These are phyloP conservation scores for Cutaneotrichosporon dermatis DNA, from an alignment of 1,284 basidiomycete genomes.

Conservation along the genomic window DNA sequence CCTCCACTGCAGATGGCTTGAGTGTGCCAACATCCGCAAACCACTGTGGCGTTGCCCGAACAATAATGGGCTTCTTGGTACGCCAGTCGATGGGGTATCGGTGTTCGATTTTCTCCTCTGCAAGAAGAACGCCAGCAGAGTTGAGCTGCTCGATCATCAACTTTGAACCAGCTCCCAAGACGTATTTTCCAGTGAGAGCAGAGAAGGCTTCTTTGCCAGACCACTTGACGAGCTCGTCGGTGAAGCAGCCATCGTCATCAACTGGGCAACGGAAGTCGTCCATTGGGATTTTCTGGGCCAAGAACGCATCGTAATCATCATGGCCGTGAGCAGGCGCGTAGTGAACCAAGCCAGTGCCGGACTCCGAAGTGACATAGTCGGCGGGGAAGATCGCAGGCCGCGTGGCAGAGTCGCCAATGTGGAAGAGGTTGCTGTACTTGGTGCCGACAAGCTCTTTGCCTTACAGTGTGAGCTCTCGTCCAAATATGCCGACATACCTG, in stretches of 20 bases:
- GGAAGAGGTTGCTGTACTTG: constrained; percentile 67
- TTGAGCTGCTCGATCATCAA: constrained; percentile 63
- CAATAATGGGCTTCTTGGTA: constrained; percentile 86
- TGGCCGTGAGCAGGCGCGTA: constrained; percentile 91
- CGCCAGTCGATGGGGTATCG: constrained; percentile 98
- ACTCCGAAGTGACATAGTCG: constrained; percentile 72
- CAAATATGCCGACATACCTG: constrained; percentile 49
- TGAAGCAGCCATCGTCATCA: constrained; percentile 73
- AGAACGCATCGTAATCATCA: constrained; percentile 82
- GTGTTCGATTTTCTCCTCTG: constrained; percentile 71
- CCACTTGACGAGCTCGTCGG: constrained; percentile 55
- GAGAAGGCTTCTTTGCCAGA: constrained; percentile 48
- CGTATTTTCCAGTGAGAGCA: constrained; percentile 60
- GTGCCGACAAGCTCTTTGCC: constrained; percentile 64
- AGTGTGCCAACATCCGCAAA: constrained; percentile 86
- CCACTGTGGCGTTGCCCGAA: constrained; percentile 96
- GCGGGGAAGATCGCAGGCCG: constrained; percentile 52
- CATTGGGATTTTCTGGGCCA: constrained; percentile 36
- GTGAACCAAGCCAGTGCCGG: constrained; percentile 96
- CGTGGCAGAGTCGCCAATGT: constrained; percentile 52
- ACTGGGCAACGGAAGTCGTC: constrained; percentile 65
- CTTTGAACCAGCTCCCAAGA: constrained; percentile 66
- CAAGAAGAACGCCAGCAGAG: constrained; percentile 58
- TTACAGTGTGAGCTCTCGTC: constrained; percentile 31
- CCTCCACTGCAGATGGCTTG: constrained; percentile 68